phyloP scores from a whole-genome alignment of 805 yeast genomes.

The Zygotorulaspora florentina region DNA sequence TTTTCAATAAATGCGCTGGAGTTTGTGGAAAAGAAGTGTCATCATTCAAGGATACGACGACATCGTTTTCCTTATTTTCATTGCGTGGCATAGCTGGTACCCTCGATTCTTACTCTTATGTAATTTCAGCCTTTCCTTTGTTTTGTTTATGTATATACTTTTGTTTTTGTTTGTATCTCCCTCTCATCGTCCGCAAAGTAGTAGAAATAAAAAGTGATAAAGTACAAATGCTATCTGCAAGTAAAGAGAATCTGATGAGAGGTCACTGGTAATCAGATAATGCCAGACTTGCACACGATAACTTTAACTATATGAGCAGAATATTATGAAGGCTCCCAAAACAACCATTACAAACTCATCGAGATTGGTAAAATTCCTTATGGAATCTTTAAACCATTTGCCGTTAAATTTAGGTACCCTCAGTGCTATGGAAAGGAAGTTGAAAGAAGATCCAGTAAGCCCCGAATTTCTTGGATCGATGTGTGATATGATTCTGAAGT shows the following conservation, averaged over 20 bases:
- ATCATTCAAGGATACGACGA: constrained; percentile 5
- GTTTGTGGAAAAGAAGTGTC: constrained; percentile 20
- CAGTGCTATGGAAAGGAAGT: constrained; percentile 2
- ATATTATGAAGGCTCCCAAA: no score
- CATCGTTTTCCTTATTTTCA: constrained; percentile 17
- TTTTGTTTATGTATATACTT: not conserved
- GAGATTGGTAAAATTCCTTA: not conserved
- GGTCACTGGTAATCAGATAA: no score
- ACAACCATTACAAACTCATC: no score
- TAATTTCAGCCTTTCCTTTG: not conserved
- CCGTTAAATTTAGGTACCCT: constrained; percentile 14
- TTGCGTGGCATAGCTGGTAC: constrained; percentile 3
- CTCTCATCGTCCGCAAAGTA: not conserved
- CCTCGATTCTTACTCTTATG: not conserved
- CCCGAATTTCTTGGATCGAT: not conserved
- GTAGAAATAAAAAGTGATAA: not conserved
- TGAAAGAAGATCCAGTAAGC: not conserved
- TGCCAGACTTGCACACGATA: no score
- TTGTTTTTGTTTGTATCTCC: not conserved
- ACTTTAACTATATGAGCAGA: no score
- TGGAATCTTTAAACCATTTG: constrained; percentile 3
- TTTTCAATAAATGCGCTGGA: constrained; percentile 25
- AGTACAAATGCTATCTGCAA: no score
- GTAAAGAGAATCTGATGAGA: no score
- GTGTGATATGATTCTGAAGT: constrained; percentile 1